Conservation (phyloP, 2,329 filamentous ascomycete species). For the Teratosphaeriaceae sp. region DNA sequence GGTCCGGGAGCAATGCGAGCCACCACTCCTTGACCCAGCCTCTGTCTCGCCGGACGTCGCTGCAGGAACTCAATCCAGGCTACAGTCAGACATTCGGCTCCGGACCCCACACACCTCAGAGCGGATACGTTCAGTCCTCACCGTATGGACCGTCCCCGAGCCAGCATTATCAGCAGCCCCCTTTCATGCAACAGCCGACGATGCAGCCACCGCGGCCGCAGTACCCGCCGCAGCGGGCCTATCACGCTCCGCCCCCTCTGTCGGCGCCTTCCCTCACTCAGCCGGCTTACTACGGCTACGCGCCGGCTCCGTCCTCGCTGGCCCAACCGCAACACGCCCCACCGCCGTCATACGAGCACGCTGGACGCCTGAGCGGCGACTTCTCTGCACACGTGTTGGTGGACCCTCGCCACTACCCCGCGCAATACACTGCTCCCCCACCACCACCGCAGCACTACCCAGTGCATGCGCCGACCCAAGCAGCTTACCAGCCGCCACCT, state of each 20-base stretch:
- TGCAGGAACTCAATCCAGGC: constrained; percentile 37
- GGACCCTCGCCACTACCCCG: constrained; percentile 32
- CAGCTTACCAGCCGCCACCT: constrained; percentile 16
- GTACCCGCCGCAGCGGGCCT: constrained; percentile 19
- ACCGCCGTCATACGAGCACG: constrained; percentile 20
- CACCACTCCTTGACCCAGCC: constrained; percentile 24
- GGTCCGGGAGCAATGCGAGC: constrained; percentile 33
- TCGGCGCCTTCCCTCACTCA: constrained; percentile 24
- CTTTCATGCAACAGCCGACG: constrained; percentile 20
- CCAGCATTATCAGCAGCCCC: constrained; percentile 21
- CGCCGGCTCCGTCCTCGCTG: constrained; percentile 28
- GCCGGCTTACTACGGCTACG: constrained; percentile 32
- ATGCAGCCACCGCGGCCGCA: constrained; percentile 28
- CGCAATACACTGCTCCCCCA: constrained; percentile 31
- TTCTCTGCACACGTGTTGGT: constrained; percentile 29
- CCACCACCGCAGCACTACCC: constrained; percentile 30
- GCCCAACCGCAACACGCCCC: constrained; percentile 32
- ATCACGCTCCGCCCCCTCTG: constrained; percentile 15
- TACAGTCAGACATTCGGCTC: constrained; percentile 37
- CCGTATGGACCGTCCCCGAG: constrained; percentile 26
- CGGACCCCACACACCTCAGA: constrained; percentile 34
- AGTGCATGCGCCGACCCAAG: constrained; percentile 24
- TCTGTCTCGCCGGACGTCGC: constrained; percentile 35
- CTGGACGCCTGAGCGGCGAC: constrained; percentile 34
- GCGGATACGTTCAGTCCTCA: constrained; percentile 32